These are phyloP conservation scores for Thermoascus crustaceus DNA, from an alignment of 2,329 filamentous ascomycete species.

Conservation along the genomic window DNA sequence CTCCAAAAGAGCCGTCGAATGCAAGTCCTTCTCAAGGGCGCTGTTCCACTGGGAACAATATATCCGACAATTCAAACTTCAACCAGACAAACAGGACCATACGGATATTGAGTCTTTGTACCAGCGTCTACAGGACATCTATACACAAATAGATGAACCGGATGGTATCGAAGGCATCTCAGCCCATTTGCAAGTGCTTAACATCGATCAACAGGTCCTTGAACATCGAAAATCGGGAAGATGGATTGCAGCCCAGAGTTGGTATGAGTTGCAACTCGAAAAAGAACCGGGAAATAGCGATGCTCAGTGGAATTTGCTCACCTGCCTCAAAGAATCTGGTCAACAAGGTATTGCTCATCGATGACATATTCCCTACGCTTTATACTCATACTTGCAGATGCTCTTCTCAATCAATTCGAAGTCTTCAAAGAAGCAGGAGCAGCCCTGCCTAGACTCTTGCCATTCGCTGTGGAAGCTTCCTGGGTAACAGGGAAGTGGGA, in stretches of 20 bases:
- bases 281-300: constrained; percentile 69
- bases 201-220: constrained; percentile 86
- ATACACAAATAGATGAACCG: constrained; percentile 94
- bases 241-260: constrained; percentile 92
- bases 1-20: constrained; percentile 81
- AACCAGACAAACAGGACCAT: constrained; percentile 40
- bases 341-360: constrained; percentile 61
- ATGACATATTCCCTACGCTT: background rate
- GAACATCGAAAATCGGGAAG: constrained; percentile 87
- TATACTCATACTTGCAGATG: constrained; percentile 46
- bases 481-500: constrained; percentile 84
- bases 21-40: constrained; percentile 83
- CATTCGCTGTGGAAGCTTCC: constrained; percentile 81
- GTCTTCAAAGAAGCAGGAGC: constrained; percentile 52
- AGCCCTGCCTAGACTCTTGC: constrained; percentile 57
- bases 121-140: constrained; percentile 80
- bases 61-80: constrained; percentile 52
- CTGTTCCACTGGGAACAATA: constrained; percentile 94
- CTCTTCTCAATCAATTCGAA: constrained; percentile 78
- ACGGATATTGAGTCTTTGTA: constrained; percentile 57
- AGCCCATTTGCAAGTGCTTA: constrained; percentile 73
- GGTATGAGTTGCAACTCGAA: constrained; percentile 87
- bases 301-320: constrained; percentile 72
- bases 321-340: constrained; percentile 88
- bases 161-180: constrained; percentile 95